These are phyloP conservation scores for Spathaspora sp. DNA, from an alignment of 805 yeast genomes.

Conservation along the genomic window DNA sequence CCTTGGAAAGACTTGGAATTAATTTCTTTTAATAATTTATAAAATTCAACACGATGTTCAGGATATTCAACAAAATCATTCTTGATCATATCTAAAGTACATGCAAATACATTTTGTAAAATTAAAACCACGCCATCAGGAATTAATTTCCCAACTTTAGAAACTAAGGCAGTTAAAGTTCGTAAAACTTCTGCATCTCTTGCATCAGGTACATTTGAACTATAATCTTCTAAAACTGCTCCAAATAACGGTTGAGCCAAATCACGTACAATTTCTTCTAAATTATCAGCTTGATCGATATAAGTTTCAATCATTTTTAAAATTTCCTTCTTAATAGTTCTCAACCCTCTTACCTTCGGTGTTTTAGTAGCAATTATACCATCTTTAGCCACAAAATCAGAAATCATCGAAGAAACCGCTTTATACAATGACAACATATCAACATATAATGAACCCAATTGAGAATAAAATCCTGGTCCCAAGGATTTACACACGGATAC, in stretches of 20 bases:
- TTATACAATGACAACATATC: conserved; percentile 87
- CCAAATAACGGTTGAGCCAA: conserved; percentile 78
- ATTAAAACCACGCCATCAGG: conserved; percentile 87
- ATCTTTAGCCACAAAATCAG: conserved; percentile 71
- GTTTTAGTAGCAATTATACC: conserved; percentile 92
- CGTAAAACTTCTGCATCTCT: conserved; percentile 96
- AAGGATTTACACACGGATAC: conserved; percentile 92
- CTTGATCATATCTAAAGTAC: conserved; percentile 92
- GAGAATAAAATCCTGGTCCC: conserved; percentile 88
- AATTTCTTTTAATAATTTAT: conserved; percentile 83
- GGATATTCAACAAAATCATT: conserved; percentile 96
- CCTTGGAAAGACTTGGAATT: conserved; percentile 84
- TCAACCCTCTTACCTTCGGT: conserved; percentile 89
- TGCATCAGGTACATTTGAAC: conserved; percentile 87
- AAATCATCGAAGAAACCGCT: conserved; percentile 84
- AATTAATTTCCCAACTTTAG: conserved; percentile 81
- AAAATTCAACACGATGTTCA: conserved; percentile 95
- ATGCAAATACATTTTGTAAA: conserved; percentile 87
- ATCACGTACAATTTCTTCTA: conserved; percentile 78
- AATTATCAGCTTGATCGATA: conserved; percentile 79
- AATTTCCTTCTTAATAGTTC: conserved; percentile 94
- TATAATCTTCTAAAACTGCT: conserved; percentile 88
- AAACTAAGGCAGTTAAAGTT: conserved; percentile 88
- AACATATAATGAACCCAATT: conserved; percentile 78
- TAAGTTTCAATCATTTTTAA: conserved; percentile 86